Evolutionary conservation across 2,329 filamentous ascomycete species (phyloP), one percentile per base, ranked within the genome.

Genomic region (Aspergillus candidus): DNA sequence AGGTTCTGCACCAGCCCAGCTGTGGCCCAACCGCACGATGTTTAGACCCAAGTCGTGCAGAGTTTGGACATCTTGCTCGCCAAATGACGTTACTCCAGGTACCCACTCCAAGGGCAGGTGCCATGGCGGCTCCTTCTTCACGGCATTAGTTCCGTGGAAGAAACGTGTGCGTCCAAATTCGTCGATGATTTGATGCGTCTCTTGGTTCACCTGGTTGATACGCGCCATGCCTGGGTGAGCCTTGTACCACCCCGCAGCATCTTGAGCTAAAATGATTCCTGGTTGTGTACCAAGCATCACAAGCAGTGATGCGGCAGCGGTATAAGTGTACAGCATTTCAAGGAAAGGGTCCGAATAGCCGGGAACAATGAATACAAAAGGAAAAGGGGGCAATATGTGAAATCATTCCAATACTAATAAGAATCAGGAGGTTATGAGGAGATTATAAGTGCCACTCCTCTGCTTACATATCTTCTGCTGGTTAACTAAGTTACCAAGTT

Each of bases 61-160:
- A 22, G 46, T 49, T 35, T 49, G 43, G 14, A 46, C 43, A 46
- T 49, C 46, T 40, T 49, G 27, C 40, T 49, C 29, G 14, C 46
- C 38, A 37, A 50, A 50, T 7, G 48, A 48, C 5, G 48, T 45
- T 13, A 50, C 48, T 13, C 48, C 48, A 10, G 48, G 48, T 12
- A 40, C 35, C 48, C 48, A 50, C 36, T 48, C 45, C 10, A 45
- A 34, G 1, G 48, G 48, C 14, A 44, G 48, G 43, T 50, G 35
- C 45, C 45, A 50, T 29, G 48, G 48, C 10, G 48, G 30, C 34
- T 50, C 45, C 27, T 50, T 50, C 48, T 48, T 50, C 7, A 50
- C 48, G n/a, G 48, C 48, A 45, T 50, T 50, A 18, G 45, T 50
- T 41, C 48, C 48, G 31, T 50, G 48, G 42, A 50, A 50, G 36